Base-by-base conservation (phyloP, 1,139 yeast genomes). In the Pichia sp. region DNA sequence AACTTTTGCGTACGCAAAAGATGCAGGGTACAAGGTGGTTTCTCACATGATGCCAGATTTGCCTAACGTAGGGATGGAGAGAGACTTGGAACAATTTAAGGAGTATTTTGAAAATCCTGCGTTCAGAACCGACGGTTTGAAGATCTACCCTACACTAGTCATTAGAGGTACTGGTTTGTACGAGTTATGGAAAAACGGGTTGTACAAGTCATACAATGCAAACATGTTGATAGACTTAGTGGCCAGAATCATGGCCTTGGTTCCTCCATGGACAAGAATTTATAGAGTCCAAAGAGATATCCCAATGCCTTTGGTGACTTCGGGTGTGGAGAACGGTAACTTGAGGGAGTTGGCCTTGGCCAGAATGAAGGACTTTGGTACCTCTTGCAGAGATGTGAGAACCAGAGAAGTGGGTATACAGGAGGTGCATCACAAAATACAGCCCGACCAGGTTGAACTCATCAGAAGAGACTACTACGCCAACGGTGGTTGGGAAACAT, bases 41-140 rank as follows among this genome's bases (percentile, higher is more conserved):
- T 85, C 95, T 61, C 99, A 93, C 74, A 93, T 93, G 99, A 93
- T 93, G 99, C 99, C 99, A 19, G 99, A 93, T 76, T 77, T 93
- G 64, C 99, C 99, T 19, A 93, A 93, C 67, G 97, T 93, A 54
- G 99, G 99, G 15, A 89, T 92, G 96, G 99, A 93, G 73, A 81
- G 99, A 70, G 99, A 93, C 70, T 75, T 93, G 62, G 96, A 90
- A 65, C 99, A 93, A 72, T 93, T 93, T 68, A 82, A 85, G 65
- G 99, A 93, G 70, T 93, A 93, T 73, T 95, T 93, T 70, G 99
- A 93, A 65, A 93, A 90, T 69, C 99, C 99, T 1, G 96, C 84
- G 38, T 93, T 93, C 72, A 81, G 99, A 71, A 95, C 99, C 5
- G 99, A 93, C 69, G 99, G 99, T 44, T 79, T 93, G 62, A 93